Evolutionary conservation across 2,329 filamentous ascomycete genomes (phyloP).

Genomic region (Cryphonectria parasitica): DNA sequence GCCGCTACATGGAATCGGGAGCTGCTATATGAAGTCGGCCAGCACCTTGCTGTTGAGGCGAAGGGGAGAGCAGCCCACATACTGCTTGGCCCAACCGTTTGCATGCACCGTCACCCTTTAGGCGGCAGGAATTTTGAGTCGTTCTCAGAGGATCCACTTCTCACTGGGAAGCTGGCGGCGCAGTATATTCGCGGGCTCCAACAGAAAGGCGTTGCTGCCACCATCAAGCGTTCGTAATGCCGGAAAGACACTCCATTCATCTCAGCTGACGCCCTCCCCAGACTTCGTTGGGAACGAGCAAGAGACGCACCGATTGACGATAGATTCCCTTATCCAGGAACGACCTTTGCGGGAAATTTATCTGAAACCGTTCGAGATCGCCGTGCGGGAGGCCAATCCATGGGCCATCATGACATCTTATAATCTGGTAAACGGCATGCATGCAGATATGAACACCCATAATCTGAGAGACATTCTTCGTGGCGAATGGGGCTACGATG

Average conservation of each 20-base stretch:
- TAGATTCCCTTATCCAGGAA: conserved; percentile 67
- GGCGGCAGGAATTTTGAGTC: conserved; percentile 89
- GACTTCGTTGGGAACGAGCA: conserved; percentile 75
- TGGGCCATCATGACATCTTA: conserved; percentile 74
- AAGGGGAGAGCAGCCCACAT: conserved; percentile 76
- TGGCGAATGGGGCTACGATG: conserved; percentile 66
- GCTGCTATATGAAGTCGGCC: conserved; percentile 70
- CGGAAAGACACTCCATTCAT: conserved; percentile 17
- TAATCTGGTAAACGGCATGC: conserved; percentile 67
- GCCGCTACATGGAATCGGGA: conserved; percentile 79
- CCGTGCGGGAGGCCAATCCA: conserved; percentile 68
- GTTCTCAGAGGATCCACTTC: conserved; percentile 79
- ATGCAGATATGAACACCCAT: conserved; percentile 60
- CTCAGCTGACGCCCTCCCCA: conserved; percentile 34
- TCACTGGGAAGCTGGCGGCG: conserved; percentile 74
- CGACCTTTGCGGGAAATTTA: conserved; percentile 71
- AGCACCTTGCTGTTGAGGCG: conserved; percentile 71
- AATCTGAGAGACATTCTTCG: conserved; percentile 61
- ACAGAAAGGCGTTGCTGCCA: conserved; percentile 73
- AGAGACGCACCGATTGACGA: conserved; percentile 68
- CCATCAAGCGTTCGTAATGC: conserved; percentile 68
- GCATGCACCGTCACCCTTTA: conserved; percentile 79
- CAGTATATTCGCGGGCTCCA: conserved; percentile 76
- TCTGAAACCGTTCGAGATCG: conserved; percentile 76
- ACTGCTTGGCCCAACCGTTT: conserved; percentile 76